phyloP scores from a whole-genome alignment of 768 basidiomycete genomes.

The Hygrocybe punicea region DNA sequence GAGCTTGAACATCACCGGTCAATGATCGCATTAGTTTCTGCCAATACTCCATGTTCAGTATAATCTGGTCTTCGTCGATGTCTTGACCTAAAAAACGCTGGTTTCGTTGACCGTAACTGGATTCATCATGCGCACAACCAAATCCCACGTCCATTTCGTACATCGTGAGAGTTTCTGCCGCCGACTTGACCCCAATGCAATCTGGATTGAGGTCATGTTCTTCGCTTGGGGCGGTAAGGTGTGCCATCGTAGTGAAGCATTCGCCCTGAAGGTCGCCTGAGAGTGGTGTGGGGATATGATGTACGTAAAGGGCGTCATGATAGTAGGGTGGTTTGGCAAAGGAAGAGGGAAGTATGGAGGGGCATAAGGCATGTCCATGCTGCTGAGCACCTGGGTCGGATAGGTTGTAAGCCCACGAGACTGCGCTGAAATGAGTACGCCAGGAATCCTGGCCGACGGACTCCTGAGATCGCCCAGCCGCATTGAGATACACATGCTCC shows the following conservation, averaged over 20 bases:
- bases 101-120: not conserved
- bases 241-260: no score
- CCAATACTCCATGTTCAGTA: no score
- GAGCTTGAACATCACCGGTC: no score
- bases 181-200: slow-evolving; percentile 39
- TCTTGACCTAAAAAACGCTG: no score
- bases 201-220: slow-evolving; percentile 35
- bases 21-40: no score
- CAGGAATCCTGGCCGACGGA: slow-evolving; percentile 40
- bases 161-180: slow-evolving; percentile 32
- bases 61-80: no score
- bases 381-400: slow-evolving; percentile 7
- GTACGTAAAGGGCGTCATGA: slow-evolving; percentile 33
- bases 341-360: slow-evolving; percentile 17
- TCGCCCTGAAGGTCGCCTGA: not conserved
- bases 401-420: slow-evolving; percentile 45
- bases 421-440: slow-evolving; percentile 37
- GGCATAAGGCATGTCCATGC: not conserved
- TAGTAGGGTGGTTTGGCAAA: slow-evolving; percentile 31
- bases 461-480: slow-evolving; percentile 36
- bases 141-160: slow-evolving; percentile 48
- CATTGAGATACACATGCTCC: not conserved
- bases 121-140: slow-evolving; percentile 10
- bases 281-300: slow-evolving; percentile 1
- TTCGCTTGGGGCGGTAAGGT: slow-evolving; percentile 23